Conservation (phyloP, 768 basidiomycete species). For the Pleurotus eryngii region DNA sequence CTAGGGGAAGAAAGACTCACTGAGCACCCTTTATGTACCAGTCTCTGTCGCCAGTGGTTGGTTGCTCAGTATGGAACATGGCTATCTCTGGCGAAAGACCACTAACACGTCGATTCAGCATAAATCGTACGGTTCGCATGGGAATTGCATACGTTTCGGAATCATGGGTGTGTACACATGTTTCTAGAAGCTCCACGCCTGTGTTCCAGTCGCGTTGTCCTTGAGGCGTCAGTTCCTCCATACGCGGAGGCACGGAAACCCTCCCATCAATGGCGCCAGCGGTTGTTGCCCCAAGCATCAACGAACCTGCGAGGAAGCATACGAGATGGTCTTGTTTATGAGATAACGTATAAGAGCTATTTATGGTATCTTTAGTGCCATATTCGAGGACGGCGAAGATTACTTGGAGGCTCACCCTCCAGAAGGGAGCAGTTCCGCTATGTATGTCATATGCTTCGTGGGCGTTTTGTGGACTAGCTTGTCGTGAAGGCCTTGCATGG, state of each 20-base stretch:
- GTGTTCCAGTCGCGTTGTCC: conserved; percentile 80
- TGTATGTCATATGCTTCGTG: conserved; percentile 54
- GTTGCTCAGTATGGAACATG: neutral
- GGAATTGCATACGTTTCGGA: conserved; percentile 65
- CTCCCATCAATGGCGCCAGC: conserved; percentile 48
- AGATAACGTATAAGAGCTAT: conserved; percentile 28
- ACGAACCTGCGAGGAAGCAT: conserved; percentile 90
- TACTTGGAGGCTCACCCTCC: conserved; percentile 56
- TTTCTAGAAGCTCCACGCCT: conserved; percentile 78
- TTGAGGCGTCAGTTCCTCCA: conserved; percentile 50
- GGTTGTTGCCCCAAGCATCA: conserved; percentile 85
- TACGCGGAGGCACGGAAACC: conserved; percentile 66
- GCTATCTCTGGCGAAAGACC: conserved; percentile 91
- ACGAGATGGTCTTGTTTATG: conserved; percentile 96
- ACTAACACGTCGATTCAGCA: conserved; percentile 30
- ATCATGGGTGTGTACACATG: conserved; percentile 83
- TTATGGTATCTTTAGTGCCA: neutral
- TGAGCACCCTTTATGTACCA: conserved; percentile 90
- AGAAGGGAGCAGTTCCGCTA: conserved; percentile 85
- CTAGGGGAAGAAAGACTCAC: conserved; percentile 31
- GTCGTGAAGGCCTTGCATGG: conserved; percentile 66
- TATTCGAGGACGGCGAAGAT: neutral
- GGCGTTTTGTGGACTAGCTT: conserved; percentile 54
- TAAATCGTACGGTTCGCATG: neutral
- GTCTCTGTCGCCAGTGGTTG: conserved; percentile 32